A percentile compares a stretch with the other conserved stretches of the same genome.
Evolutionary conservation across 495 filamentous ascomycete species (phyloP).

Genomic region (Tuber brumale): DNA sequence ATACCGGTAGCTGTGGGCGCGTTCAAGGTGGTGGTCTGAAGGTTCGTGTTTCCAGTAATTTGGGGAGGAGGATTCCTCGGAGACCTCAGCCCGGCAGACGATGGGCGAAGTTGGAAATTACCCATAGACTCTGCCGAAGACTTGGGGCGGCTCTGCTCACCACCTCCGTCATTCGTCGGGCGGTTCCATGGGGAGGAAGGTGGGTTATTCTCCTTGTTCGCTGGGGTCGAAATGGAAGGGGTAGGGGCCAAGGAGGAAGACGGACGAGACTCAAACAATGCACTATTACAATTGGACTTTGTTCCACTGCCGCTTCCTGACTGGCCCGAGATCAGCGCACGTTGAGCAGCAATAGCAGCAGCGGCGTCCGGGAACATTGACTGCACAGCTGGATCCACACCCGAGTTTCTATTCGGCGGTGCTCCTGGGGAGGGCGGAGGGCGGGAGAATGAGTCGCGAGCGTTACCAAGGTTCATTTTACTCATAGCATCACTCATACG

Average conservation of each 20-base stretch:
- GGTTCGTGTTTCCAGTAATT: constrained; percentile 57
- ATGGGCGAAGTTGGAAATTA: constrained; percentile 82
- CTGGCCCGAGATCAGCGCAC: constrained; percentile 91
- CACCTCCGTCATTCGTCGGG: constrained; percentile 46
- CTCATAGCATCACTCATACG: constrained; percentile 96
- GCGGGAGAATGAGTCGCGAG: constrained; percentile 76
- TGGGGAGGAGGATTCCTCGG: constrained; percentile 57
- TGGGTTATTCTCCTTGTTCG: constrained; percentile 53
- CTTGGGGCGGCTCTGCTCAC: constrained; percentile 64
- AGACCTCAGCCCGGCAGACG: constrained; percentile 73
- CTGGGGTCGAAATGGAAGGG: constrained; percentile 42
- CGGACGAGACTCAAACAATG: constrained; percentile 69
- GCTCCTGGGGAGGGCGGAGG: constrained; percentile 62
- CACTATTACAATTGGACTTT: constrained; percentile 87
- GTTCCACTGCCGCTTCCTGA: constrained; percentile 70
- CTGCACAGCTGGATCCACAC: constrained; percentile 87
- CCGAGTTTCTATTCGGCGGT: constrained; percentile 80
- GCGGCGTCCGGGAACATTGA: constrained; percentile 99
- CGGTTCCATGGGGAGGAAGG: constrained; percentile 73
- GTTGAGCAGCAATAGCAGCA: constrained; percentile 93
- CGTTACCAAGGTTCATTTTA: constrained; percentile 77
- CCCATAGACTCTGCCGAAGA: constrained; percentile 93
- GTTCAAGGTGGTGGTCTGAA: constrained; percentile 77
- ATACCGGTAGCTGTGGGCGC: constrained; percentile 58
- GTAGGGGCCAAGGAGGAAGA: constrained; percentile 68